Conservation (phyloP, 1,284 basidiomycete genomes). For the Pterulicium gracile region DNA sequence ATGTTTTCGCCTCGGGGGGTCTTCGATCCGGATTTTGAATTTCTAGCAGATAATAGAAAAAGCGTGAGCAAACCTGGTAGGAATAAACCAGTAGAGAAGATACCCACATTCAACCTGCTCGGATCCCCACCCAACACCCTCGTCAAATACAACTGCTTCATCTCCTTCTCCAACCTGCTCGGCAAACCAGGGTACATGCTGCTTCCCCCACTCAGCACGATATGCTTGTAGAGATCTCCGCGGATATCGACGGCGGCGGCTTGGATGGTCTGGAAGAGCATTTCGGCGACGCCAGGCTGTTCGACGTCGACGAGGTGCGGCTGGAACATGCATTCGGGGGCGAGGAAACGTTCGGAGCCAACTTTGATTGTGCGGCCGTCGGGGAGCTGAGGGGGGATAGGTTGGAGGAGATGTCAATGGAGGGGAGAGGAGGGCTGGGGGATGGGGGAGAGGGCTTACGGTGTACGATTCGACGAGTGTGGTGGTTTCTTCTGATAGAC, state of each 20-base stretch:
- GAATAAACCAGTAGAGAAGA: slow-evolving; percentile 5
- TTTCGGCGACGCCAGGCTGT: slow-evolving; percentile 95
- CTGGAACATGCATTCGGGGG: slow-evolving; percentile 99
- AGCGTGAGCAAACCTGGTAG: background rate
- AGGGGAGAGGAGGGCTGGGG: background rate
- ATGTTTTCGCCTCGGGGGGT: slow-evolving; percentile 95
- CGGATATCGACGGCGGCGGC: slow-evolving; percentile 85
- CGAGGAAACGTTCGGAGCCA: slow-evolving; percentile 97
- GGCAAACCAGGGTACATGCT: slow-evolving; percentile 99
- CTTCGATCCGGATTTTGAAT: slow-evolving; percentile 99
- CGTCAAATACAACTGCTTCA: slow-evolving; percentile 97
- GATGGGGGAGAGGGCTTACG: too few species aligned
- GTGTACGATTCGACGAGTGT: slow-evolving; percentile 95
- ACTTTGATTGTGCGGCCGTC: slow-evolving; percentile 97
- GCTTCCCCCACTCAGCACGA: slow-evolving; percentile 94
- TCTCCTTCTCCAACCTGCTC: slow-evolving; percentile 95
- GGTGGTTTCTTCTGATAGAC: slow-evolving; percentile 93
- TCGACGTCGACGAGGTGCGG: slow-evolving; percentile 97
- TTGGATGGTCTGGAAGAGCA: slow-evolving; percentile 96
- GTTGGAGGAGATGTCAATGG: slow-evolving; percentile 20
- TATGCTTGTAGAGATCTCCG: slow-evolving; percentile 92
- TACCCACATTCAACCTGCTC: slow-evolving; percentile 73
- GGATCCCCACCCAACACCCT: slow-evolving; percentile 84
- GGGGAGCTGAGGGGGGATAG: slow-evolving; percentile 56
- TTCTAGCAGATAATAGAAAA: slow-evolving; percentile 45